Evolutionary conservation across 495 filamentous ascomycete species (phyloP).

Genomic region (Hypoxylon lenormandii): DNA sequence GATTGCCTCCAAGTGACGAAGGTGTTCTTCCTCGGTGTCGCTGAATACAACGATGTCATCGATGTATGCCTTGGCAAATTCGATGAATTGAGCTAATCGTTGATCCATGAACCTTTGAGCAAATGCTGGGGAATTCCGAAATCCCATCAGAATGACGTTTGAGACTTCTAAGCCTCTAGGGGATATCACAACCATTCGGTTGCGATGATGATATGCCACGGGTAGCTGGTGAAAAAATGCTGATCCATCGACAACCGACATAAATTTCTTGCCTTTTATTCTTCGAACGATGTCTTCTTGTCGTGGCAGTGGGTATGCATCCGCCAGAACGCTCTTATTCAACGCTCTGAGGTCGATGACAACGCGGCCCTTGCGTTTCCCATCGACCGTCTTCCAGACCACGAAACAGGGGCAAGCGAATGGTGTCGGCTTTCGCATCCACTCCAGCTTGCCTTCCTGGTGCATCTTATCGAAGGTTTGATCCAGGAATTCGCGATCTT

Average conservation of each 20-base stretch:
- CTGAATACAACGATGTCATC: conserved; percentile 15
- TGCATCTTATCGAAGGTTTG: too few species aligned
- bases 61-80: not conserved
- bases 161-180: conserved; percentile 20
- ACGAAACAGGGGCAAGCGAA: conserved; percentile 12
- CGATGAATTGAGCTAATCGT: not conserved
- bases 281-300: not conserved
- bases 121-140: not conserved
- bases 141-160: conserved; percentile 21
- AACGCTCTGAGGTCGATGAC: conserved; percentile 3
- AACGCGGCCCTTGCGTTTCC: conserved; percentile 3
- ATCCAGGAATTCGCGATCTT: too few species aligned
- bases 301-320: conserved; percentile 6
- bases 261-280: not conserved
- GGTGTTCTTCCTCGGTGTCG: conserved; percentile 3
- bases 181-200: conserved; percentile 10
- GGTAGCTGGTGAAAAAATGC: conserved; percentile 18
- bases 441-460: too few species aligned
- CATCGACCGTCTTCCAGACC: not conserved
- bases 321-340: not conserved
- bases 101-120: conserved; percentile 23
- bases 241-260: not conserved
- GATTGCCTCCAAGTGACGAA: not conserved
- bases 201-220: not conserved
- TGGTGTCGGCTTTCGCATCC: not conserved